Evolutionary conservation across 2,329 filamentous ascomycete species (phyloP).

Genomic region (Tolypocladium sp.): DNA sequence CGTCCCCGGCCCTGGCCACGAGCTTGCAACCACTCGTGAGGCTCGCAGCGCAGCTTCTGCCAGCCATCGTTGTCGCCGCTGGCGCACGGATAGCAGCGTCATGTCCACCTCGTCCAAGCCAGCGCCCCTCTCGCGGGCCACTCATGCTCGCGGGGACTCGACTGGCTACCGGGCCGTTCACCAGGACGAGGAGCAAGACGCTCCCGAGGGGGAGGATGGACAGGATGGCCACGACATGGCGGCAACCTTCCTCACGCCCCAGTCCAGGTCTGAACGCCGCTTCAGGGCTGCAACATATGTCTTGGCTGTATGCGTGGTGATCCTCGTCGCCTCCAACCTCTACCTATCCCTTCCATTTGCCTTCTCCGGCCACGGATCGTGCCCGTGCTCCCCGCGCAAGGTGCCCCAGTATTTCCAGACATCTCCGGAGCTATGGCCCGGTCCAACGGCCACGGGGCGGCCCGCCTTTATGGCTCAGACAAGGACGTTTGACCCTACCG

Average conservation of each 20-base stretch:
- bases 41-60: background rate
- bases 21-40: background rate
- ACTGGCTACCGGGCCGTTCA: constrained; percentile 23
- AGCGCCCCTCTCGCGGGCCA: constrained; percentile 3
- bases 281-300: constrained; percentile 20
- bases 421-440: constrained; percentile 48
- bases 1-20: background rate
- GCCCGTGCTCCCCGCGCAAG: constrained; percentile 23
- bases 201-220: background rate
- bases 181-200: constrained; percentile 18
- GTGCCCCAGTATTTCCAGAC: constrained; percentile 58
- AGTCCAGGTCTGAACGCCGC: constrained; percentile 12
- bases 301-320: constrained; percentile 22
- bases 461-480: constrained; percentile 65
- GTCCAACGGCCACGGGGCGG: constrained; percentile 60
- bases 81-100: background rate
- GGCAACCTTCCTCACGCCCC: constrained; percentile 5
- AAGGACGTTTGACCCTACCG: constrained; percentile 55
- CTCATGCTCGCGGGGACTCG: constrained; percentile 1
- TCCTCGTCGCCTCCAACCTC: constrained; percentile 27
- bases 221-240: constrained; percentile 7
- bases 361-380: constrained; percentile 13
- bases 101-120: background rate
- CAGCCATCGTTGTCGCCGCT: background rate
- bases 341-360: constrained; percentile 24